Evolutionary conservation across 2,329 filamentous ascomycete genomes (phyloP).

Genomic region (Corynespora cassiicola): DNA sequence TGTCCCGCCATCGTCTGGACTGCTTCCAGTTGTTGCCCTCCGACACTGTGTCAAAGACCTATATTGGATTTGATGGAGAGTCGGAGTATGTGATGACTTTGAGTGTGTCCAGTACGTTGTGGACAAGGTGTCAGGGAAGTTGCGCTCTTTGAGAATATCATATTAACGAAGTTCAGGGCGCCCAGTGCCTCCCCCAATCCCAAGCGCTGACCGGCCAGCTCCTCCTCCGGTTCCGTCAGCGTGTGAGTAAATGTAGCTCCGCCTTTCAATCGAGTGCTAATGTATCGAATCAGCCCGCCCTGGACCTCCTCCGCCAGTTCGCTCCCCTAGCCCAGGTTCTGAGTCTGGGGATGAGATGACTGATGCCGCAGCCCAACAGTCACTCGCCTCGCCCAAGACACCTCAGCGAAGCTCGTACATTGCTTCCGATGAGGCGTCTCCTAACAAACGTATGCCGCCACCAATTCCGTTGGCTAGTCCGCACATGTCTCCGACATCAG

Average conservation of each 20-base stretch:
- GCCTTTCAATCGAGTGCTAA: conserved; percentile 3
- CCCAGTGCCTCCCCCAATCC: conserved; percentile 36
- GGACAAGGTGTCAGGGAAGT: not conserved
- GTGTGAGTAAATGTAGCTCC: conserved; percentile 30
- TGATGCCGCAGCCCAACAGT: conserved; percentile 43
- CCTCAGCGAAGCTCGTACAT: conserved; percentile 51
- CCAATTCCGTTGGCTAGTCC: conserved; percentile 61
- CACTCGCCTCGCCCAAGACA: conserved; percentile 32
- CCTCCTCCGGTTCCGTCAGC: conserved; percentile 45
- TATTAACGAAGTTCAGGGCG: conserved; percentile 48
- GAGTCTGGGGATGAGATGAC: conserved; percentile 85
- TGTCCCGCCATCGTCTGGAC: conserved; percentile 23
- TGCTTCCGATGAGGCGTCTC: conserved; percentile 41
- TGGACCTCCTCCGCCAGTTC: conserved; percentile 60
- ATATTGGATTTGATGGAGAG: conserved; percentile 35
- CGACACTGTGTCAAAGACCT: conserved; percentile 42
- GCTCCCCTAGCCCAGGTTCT: conserved; percentile 77
- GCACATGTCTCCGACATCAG: conserved; percentile 33
- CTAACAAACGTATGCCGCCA: conserved; percentile 44
- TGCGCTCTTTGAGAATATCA: not conserved
- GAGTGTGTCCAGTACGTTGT: conserved; percentile 46
- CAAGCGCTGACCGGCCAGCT: conserved; percentile 25
- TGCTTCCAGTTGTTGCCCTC: conserved; percentile 31
- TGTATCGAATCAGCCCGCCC: conserved; percentile 63
- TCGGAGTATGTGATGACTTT: conserved; percentile 47